A percentile compares a stretch with the other conserved stretches of the same genome.
These are phyloP conservation scores for Erucastrum elatum DNA, from an alignment of 345 rosid species.

Conservation along the genomic window DNA sequence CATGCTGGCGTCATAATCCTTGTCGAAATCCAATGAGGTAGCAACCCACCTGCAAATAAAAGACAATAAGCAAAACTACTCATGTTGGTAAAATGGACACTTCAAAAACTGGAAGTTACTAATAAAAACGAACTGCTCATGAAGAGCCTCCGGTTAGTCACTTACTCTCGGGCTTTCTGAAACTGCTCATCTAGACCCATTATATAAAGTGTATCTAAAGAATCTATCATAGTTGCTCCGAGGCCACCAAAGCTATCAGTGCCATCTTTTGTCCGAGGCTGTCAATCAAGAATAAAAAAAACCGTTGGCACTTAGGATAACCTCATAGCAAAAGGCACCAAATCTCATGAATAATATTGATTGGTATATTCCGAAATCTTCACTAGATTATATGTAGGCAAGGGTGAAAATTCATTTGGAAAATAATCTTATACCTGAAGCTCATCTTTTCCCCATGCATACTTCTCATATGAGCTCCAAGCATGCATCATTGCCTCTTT, in stretches of 20 bases:
- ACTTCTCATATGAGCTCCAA: conserved; percentile 92
- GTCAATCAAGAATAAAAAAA: conserved; percentile 9
- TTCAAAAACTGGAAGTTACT: neutral
- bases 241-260: conserved; percentile 96
- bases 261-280: conserved; percentile 90
- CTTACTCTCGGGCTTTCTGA: conserved; percentile 91
- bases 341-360: neutral
- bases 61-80: neutral
- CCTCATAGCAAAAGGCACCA: conserved; percentile 15
- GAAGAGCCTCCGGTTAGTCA: conserved; percentile 22
- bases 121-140: neutral
- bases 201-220: conserved; percentile 84
- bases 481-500: conserved; percentile 98
- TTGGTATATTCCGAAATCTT: neutral
- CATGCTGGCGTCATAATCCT: conserved; percentile 92
- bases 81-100: neutral
- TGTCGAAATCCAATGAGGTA: conserved; percentile 83
- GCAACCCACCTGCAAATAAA: conserved; percentile 82
- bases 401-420: neutral
- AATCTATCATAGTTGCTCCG: conserved; percentile 86
- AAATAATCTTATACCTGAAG: conserved; percentile 61
- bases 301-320: neutral
- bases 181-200: conserved; percentile 91
- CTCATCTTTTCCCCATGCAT: conserved; percentile 97
- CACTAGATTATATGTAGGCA: neutral